Base-by-base conservation (phyloP, 2,329 filamentous ascomycete species). In the Paecilomyces fulvus region DNA sequence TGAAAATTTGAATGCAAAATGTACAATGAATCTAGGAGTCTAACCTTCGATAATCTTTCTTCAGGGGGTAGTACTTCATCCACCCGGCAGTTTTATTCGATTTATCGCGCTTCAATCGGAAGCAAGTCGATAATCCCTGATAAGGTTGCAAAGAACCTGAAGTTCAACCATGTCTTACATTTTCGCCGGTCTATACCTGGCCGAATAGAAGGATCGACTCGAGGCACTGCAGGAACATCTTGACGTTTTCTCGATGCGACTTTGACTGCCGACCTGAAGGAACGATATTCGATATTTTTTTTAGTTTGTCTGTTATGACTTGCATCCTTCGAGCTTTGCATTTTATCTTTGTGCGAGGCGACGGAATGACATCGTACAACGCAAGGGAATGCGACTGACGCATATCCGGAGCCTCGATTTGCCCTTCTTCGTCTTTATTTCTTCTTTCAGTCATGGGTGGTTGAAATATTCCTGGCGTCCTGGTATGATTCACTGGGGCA, bases 1-100 rank as follows among this genome's bases (percentile, higher is more conserved):
- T 60, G 80, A 83, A 65, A 86, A 88, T 73, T 90, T 91, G 80
- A 88, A 91, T 70, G 77, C 80, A 57, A 78, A 67, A 88, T 92
- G 83, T 91, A 91, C 74, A 77, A 83, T 67, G 87, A 91, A 70
- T 90, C 91, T 74, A 83, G 83, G 61, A 75, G 77, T 64, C 79
- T 82, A 68, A 87, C 88, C 55, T 74, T 86, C 59, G 83, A 86
- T 67, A 88, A 91, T 72, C 77, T 80, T 55, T 70, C 73, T 56
- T 70, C 79, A 60, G 76, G 76, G 64, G 73, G 74, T 65, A 78
- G 78, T 58, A 75, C 76, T 58, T 43, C 75, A 75, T 60, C 87
- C 87, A 52, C 75, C 88, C 66, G 78, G 78, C 57, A 81, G 81
- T 67, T 75, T 90, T 55, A 75, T 88, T 63, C 80, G 81, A 51